Evolutionary conservation across 306 rosid species (phyloP), one percentile per base, ranked within the genome.

Genomic region (Comarum palustre): DNA sequence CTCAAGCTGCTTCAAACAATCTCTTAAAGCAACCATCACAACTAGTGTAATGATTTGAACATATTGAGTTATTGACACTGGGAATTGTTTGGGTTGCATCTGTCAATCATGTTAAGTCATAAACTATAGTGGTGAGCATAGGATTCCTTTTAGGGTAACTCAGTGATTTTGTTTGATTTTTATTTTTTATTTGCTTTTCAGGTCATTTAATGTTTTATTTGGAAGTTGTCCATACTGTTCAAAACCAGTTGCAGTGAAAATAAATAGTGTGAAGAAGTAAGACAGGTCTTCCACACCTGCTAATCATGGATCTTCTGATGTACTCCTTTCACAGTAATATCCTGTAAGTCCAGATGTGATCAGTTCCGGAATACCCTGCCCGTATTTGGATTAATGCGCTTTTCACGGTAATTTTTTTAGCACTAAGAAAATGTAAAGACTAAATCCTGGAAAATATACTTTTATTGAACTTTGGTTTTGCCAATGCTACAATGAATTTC

Each of bases 211-310:
- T 59, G 77, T 82, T 43, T 55, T 78, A 11, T 82, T 78, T 43
- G 83, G 83, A 63, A 82, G 77, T 45, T 82, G 86, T 51, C 75
- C 83, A 27, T 82, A 78, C 55, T 78, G 82, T 76, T 78, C 80
- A 24, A 82, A 82, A 50, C 74, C 85, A 48, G 65, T 82, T 47
- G 82, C 80, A 1, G 85, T 82, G 69, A 82, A 74, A 72, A 74
- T 73, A 59, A 70, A 64, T 48, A 70, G 48, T 58, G 36, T 66
- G 13, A 69, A 74, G 72, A 68, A 61, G 46, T 77, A 62, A 66
- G 12, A 61, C 11, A 29, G 27, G 7, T 17, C 51, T 13, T 59
- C 36, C 5, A 10, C 7, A 31, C 79, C 74, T 68, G 47, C 17
- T 58, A 60, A 39, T 39, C n/a, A 24, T 52, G 17, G 25, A 54